Conservation (phyloP, 2,329 filamentous ascomycete genomes). For the Colletotrichum simmondsii region DNA sequence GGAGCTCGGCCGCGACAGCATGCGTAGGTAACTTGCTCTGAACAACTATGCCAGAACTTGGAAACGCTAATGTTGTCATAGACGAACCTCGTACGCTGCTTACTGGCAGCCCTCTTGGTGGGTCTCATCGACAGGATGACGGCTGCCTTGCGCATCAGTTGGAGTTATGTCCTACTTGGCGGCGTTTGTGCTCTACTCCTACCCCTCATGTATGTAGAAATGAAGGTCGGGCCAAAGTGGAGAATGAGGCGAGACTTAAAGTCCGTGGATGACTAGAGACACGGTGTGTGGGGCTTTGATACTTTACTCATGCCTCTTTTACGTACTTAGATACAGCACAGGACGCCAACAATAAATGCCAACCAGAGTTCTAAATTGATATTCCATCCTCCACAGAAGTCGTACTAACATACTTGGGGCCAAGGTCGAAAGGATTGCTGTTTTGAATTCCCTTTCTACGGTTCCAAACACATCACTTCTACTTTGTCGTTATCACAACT, state of each 20-base stretch:
- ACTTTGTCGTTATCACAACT: no score
- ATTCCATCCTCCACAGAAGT: slow-evolving; percentile 54
- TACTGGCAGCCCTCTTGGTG: slow-evolving; percentile 41
- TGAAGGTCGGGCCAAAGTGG: slow-evolving; percentile 38
- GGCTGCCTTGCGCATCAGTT: slow-evolving; percentile 31
- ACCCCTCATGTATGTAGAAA: slow-evolving; percentile 38
- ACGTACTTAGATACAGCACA: neutral
- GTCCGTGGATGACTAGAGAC: slow-evolving; percentile 9
- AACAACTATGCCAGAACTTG: rapidly evolving
- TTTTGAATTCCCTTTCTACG: slow-evolving; percentile 52
- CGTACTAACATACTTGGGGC: slow-evolving; percentile 58
- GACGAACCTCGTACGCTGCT: slow-evolving; percentile 45
- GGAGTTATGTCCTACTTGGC: slow-evolving; percentile 38
- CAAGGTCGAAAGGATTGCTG: slow-evolving; percentile 56
- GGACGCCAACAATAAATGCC: slow-evolving; percentile 16
- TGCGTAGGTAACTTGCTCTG: slow-evolving; percentile 35
- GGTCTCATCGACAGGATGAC: slow-evolving; percentile 42
- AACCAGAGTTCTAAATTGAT: slow-evolving; percentile 48
- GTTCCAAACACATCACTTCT: no score
- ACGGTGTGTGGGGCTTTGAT: neutral
- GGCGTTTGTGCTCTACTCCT: slow-evolving; percentile 34
- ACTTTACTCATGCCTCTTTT: neutral
- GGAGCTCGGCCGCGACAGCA: slow-evolving; percentile 43
- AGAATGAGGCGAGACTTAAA: slow-evolving; percentile 15
- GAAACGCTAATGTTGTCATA: slow-evolving; percentile 10